Conservation (phyloP, 2,329 filamentous ascomycete genomes). For the Conoideocrella luteorostrata region DNA sequence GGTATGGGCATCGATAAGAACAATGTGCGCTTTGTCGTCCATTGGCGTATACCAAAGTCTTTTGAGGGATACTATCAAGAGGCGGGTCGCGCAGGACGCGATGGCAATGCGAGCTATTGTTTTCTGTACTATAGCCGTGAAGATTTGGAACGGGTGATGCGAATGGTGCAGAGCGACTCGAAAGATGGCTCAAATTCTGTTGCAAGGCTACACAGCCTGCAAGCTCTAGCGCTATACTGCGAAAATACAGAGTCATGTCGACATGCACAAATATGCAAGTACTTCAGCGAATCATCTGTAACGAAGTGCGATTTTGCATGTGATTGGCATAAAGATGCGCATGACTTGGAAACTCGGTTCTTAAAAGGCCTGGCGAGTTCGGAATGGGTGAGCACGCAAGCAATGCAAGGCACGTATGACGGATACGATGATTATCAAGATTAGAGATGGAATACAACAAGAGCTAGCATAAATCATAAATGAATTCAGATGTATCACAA, state of each 20-base stretch:
- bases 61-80: conserved; percentile 98
- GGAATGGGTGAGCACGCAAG: conserved; percentile 59
- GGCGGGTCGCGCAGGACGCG: conserved; percentile 82
- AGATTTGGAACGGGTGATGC: conserved; percentile 69
- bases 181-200: conserved; percentile 37
- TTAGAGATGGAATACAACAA: conserved; percentile 21
- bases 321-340: conserved; percentile 67
- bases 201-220: conserved; percentile 55
- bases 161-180: conserved; percentile 42
- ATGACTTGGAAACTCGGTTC: conserved; percentile 51
- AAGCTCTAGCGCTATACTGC: conserved; percentile 71
- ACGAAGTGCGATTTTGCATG: conserved; percentile 68
- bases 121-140: conserved; percentile 88
- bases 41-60: conserved; percentile 89
- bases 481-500: too few species aligned
- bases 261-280: conserved; percentile 67
- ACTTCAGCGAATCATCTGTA: conserved; percentile 62
- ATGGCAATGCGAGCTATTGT: conserved; percentile 80
- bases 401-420: conserved; percentile 51
- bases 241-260: conserved; percentile 69
- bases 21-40: conserved; percentile 87
- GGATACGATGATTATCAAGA: conserved; percentile 50
- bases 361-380: conserved; percentile 49
- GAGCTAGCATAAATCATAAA: background rate
- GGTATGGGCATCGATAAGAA: conserved; percentile 98